Evolutionary conservation across 139 green algal genomes (phyloP), one percentile per base, ranked within the genome.

Genomic region (Limnomonas spitsbergensis): DNA sequence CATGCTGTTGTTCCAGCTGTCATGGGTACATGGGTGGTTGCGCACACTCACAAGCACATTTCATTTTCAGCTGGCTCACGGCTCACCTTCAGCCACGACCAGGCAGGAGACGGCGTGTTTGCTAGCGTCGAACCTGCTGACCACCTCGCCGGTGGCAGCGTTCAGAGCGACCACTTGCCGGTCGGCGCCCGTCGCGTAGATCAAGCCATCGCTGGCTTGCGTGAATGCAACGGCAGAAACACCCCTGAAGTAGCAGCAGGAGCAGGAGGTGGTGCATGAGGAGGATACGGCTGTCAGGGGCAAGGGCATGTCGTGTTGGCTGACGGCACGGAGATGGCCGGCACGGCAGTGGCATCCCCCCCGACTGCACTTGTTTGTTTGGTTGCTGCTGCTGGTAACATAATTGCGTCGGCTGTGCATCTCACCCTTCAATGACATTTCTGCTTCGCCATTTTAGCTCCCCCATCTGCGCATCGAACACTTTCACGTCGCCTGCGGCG

Each of bases 391-490:
- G n/a, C n/a, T n/a, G n/a, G n/a, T n/a, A n/a, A n/a, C n/a, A n/a
- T n/a, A n/a, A n/a, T n/a, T n/a, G n/a, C n/a, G n/a, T n/a, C n/a
- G n/a, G n/a, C n/a, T n/a, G n/a, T n/a, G n/a, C n/a, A n/a, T 1
- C 86, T 75, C 47, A 92, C 90, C 90, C 90, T 73, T 92, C 84
- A 34, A 91, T 84, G 71, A 73, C 86, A 38, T 74, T 73, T 1
- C 37, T 34, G 1, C 73, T 40, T 2, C 80, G 69, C 90, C 90
- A 94, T 34, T 78, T 76, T 4, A 89, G 68, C 31, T 92, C 83
- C 0, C 86, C 88, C 0, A 87, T 69, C 52, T 87, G 80, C 0
- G 83, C 77, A 31, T 92, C 83, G 47, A 84, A 93, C 2, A 81
- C 74, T 66, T 85, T 83, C 2, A 94, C 84, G 36, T 87, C 82